Evolutionary conservation across 2,329 filamentous ascomycete genomes (phyloP).

Genomic region (Ramularia endophylla): DNA sequence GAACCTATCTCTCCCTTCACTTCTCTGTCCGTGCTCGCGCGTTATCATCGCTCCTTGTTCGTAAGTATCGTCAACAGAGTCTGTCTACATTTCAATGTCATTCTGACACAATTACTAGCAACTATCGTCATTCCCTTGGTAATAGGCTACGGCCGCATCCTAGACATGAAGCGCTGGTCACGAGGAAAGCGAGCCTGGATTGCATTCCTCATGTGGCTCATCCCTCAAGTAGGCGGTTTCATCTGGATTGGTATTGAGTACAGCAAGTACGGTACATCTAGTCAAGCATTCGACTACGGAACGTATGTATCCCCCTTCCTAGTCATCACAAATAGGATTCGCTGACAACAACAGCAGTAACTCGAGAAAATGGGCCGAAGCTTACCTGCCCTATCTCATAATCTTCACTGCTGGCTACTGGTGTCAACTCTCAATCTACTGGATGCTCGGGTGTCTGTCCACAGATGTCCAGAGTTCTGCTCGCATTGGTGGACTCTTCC

Average conservation of each 20-base stretch:
- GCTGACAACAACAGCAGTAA: conserved; percentile 5
- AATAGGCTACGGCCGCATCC: conserved; percentile 19
- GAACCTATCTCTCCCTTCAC: conserved; percentile 32
- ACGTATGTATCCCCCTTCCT: conserved; percentile 7
- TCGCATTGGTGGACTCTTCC: conserved; percentile 25
- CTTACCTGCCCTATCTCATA: conserved; percentile 21
- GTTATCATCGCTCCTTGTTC: conserved; percentile 29
- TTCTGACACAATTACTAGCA: conserved; percentile 7
- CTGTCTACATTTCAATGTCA: background rate
- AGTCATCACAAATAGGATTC: background rate
- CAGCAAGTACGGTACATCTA: conserved; percentile 5
- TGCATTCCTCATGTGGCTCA: conserved; percentile 26
- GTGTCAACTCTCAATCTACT: conserved; percentile 29
- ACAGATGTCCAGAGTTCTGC: conserved; percentile 30
- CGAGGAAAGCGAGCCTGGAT: conserved; percentile 26
- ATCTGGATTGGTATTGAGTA: conserved; percentile 29
- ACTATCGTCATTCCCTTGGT: conserved; percentile 20
- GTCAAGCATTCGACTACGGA: conserved; percentile 14
- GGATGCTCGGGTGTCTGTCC: conserved; percentile 34
- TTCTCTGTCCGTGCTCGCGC: conserved; percentile 32
- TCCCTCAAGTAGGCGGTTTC: conserved; percentile 27
- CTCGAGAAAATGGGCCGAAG: conserved; percentile 13
- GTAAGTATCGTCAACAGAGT: conserved; percentile 15
- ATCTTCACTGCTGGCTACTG: conserved; percentile 21
- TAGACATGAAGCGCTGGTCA: conserved; percentile 28